Conservation (phyloP, 1,139 yeast species). For the Pichia sp. region DNA sequence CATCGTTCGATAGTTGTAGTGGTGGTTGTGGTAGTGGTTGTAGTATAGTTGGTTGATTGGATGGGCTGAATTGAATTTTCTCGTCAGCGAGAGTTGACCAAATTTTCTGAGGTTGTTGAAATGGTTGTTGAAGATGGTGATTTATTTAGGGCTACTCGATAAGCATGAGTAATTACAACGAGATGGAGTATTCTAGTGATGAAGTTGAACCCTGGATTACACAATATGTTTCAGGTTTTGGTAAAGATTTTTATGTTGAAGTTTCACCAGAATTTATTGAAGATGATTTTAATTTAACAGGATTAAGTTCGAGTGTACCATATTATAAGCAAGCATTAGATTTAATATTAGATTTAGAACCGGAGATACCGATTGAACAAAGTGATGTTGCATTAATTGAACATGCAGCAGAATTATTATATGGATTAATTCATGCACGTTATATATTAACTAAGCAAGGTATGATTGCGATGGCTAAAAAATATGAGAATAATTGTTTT, state of each 20-base stretch:
- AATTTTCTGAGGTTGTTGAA: no score
- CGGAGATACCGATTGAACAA: slow-evolving; percentile 51
- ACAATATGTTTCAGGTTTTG: slow-evolving; percentile 78
- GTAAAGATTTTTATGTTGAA: slow-evolving; percentile 90
- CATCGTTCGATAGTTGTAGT: neutral
- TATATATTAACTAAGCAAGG: slow-evolving; percentile 87
- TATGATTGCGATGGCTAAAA: slow-evolving; percentile 89
- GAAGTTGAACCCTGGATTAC: slow-evolving; percentile 84
- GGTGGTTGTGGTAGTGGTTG: neutral
- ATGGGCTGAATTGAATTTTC: neutral
- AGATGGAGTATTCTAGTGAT: slow-evolving; percentile 33
- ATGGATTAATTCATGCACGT: slow-evolving; percentile 92
- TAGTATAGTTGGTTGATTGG: neutral
- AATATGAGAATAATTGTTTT: slow-evolving; percentile 81
- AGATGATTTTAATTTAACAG: slow-evolving; percentile 93
- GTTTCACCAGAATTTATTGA: slow-evolving; percentile 90
- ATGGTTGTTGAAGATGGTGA: no score
- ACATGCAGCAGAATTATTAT: slow-evolving; percentile 83
- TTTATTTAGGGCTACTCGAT: no score
- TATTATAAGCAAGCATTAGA: slow-evolving; percentile 89
- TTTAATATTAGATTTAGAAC: slow-evolving; percentile 81
- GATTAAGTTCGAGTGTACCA: slow-evolving; percentile 78
- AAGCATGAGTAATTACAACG: slow-evolving; percentile 12
- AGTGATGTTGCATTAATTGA: slow-evolving; percentile 73
- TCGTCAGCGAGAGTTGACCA: no score